Evolutionary conservation across 345 rosid genomes (phyloP).

Genomic region (Salix exigua): DNA sequence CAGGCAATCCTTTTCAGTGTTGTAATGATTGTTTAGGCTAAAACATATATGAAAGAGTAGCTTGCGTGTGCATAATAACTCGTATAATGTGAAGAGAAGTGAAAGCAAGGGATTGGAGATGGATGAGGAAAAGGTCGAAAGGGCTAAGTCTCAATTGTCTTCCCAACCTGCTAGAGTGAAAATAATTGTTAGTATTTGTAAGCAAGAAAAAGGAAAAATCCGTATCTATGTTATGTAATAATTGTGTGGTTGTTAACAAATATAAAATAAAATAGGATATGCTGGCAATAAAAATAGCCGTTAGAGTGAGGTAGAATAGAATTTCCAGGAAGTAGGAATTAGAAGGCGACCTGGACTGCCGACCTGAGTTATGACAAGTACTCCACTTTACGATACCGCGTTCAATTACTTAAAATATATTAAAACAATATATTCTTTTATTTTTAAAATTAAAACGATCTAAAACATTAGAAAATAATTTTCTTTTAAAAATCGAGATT

Average conservation of each 20-base stretch:
- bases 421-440: too few relatives aligned
- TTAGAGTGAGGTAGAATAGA: background rate
- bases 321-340: background rate
- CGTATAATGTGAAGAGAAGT: background rate
- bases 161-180: conserved; percentile 32
- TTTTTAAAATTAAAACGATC: too few relatives aligned
- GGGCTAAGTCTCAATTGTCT: conserved; percentile 34
- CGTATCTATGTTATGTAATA: too few relatives aligned
- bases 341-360: background rate
- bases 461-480: too few relatives aligned
- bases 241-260: background rate
- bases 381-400: background rate
- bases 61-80: background rate
- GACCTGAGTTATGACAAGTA: background rate
- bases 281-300: conserved; percentile 4
- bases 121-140: conserved; percentile 6
- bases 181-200: background rate
- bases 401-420: background rate
- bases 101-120: conserved; percentile 18
- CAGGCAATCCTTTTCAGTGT: too few relatives aligned
- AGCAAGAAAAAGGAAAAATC: conserved; percentile 12
- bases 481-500: too few relatives aligned
- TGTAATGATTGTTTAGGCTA: background rate
- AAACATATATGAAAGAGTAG: background rate
- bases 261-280: background rate